Evolutionary conservation across 371 early-diverging fungal species (phyloP).

Genomic region (Syncephalastrum sp.): DNA sequence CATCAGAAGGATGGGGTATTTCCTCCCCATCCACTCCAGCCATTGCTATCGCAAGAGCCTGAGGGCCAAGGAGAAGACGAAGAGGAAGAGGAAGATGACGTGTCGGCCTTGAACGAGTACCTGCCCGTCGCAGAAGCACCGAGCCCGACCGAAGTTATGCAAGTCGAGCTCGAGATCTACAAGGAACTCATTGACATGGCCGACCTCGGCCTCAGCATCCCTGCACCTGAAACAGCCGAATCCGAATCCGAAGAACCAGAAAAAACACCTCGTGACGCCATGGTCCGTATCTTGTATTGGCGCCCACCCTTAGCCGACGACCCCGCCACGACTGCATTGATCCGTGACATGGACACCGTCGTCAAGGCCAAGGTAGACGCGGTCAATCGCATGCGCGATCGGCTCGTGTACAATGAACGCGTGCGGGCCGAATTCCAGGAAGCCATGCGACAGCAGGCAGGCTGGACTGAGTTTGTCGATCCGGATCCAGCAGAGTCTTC

Average conservation of each 20-base stretch:
- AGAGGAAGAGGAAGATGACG: constrained; percentile 11
- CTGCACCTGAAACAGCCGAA: constrained; percentile 34
- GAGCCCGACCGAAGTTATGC: constrained; percentile 15
- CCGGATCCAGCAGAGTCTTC: not conserved
- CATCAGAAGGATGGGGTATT: not conserved
- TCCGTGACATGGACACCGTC: constrained; percentile 33
- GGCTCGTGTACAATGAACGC: constrained; percentile 45
- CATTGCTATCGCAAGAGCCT: not conserved
- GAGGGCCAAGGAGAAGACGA: constrained; percentile 6
- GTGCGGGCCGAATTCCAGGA: constrained; percentile 35
- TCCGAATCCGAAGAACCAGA: constrained; percentile 5
- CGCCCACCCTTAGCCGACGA: constrained; percentile 49
- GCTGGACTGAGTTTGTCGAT: constrained; percentile 47
- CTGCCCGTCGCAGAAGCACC: constrained; percentile 11
- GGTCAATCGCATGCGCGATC: constrained; percentile 47
- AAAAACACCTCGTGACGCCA: constrained; percentile 23
- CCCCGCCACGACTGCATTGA: constrained; percentile 19
- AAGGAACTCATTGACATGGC: constrained; percentile 28
- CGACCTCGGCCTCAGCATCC: constrained; percentile 42
- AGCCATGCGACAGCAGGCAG: constrained; percentile 27
- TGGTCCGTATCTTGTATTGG: constrained; percentile 56
- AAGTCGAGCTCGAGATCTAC: constrained; percentile 21
- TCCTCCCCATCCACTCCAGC: not conserved
- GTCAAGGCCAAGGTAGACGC: constrained; percentile 36
- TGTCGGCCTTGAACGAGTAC: too few relatives aligned